Evolutionary conservation across 1,284 basidiomycete genomes (phyloP).

Genomic region (Neolentinus lepideus): DNA sequence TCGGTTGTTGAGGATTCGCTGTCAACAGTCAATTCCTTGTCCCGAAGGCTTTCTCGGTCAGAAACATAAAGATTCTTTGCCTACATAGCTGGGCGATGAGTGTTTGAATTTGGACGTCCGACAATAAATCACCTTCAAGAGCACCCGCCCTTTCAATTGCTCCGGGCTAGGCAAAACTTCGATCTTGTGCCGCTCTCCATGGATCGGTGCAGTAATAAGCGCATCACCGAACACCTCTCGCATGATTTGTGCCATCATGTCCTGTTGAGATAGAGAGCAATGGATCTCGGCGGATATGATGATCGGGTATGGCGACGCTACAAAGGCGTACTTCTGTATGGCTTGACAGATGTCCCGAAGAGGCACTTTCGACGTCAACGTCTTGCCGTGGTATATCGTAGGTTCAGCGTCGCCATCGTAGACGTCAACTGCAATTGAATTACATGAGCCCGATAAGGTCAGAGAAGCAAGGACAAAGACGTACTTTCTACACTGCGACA

Average conservation of each 20-base stretch:
- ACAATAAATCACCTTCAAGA: constrained; percentile 65
- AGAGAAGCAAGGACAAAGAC: constrained; percentile 23
- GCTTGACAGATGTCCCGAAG: constrained; percentile 83
- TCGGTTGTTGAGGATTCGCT: constrained; percentile 40
- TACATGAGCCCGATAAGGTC: constrained; percentile 2
- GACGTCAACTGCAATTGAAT: constrained; percentile 68
- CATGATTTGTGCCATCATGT: constrained; percentile 76
- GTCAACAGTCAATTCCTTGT: constrained; percentile 30
- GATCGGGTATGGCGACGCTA: constrained; percentile 89
- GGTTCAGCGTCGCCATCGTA: constrained; percentile 87
- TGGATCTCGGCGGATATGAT: constrained; percentile 95
- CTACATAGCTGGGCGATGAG: constrained; percentile 22
- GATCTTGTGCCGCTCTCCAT: constrained; percentile 42
- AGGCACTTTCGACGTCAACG: constrained; percentile 83
- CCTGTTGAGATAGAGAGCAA: constrained; percentile 80
- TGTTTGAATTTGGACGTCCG: not conserved
- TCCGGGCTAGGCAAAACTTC: constrained; percentile 81
- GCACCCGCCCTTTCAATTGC: constrained; percentile 70
- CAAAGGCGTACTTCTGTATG: constrained; percentile 90
- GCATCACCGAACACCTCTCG: constrained; percentile 71
- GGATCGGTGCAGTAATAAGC: constrained; percentile 53
- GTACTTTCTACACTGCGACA: constrained; percentile 89
- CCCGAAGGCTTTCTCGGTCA: constrained; percentile 31
- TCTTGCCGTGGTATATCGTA: constrained; percentile 87
- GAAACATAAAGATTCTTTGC: constrained; percentile 54